Base-by-base conservation (phyloP, 805 yeast genomes). In the Metschnikowia hibisci region DNA sequence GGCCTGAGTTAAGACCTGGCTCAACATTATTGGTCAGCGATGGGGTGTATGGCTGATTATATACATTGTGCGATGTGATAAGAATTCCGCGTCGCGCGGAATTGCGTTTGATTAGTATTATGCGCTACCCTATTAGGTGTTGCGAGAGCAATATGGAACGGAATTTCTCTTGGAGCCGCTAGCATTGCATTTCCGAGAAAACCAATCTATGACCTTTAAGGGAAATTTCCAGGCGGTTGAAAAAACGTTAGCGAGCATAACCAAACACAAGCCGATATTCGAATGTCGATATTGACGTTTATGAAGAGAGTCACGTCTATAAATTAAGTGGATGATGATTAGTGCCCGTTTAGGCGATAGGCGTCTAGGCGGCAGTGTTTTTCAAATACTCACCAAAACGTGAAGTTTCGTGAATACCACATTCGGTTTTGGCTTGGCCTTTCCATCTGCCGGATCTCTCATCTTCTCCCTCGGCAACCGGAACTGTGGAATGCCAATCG, bases 361-460 rank as follows among this genome's bases (percentile, higher is more conserved):
- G 8, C 23, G 23, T 20, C 23, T 20, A 41, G 13, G 47, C 30
- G 18, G 40, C 45, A 25, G 34, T 41, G 25, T 41, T 46, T 40
- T 64, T 58, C 45, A 82, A 59, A 54, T 66, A 84, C 56, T 85
- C 73, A 0, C 85, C 80, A 60, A 85, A 91, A 49, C 85, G 78
- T 20, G 82, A 76, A 1, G 90, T 78, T 54, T 83, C 85, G 58
- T 91, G 98, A 42, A 91, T 89, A 3, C 98, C 98, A 66, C 98
- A 91, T 62, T 91, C 98, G 0, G 96, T 88, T 69, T 91, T 91
- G 9, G 80, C 75, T 60, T 84, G 77, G 2, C 96, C 97, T 70
- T 85, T 84, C 98, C 98, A 91, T 57, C 98, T 78, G 1, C 98
- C 98, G n/a, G 93, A 80, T 51, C 98, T 77, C 63, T 91, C 98